phyloP scores from a whole-genome alignment of 352 stramenopile genomes.

The Globisporangium iwayamae region DNA sequence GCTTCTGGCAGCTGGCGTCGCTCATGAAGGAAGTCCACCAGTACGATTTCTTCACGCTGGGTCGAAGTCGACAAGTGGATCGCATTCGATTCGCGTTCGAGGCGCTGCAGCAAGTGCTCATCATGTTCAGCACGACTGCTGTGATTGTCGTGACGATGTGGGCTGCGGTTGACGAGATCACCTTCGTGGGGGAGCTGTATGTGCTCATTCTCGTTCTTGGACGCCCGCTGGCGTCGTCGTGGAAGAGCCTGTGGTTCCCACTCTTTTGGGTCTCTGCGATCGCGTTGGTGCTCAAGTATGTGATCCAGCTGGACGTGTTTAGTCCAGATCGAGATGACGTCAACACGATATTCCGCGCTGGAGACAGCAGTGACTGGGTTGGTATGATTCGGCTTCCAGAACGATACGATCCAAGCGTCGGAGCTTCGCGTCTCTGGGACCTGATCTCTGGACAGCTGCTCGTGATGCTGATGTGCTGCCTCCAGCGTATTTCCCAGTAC shows the following conservation, averaged over 20 bases:
- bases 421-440: constrained; percentile 44
- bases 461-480: constrained; percentile 68
- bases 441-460: constrained; percentile 51
- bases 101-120: constrained; percentile 56
- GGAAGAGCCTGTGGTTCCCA: constrained; percentile 74
- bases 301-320: constrained; percentile 65
- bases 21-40: constrained; percentile 61
- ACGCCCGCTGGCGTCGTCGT: constrained; percentile 47
- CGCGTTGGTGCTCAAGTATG: constrained; percentile 53
- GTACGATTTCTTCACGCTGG: constrained; percentile 64
- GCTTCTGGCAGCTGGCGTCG: constrained; percentile 80
- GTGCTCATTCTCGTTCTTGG: constrained; percentile 58
- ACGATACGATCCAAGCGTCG: constrained; percentile 26
- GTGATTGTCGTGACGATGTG: constrained; percentile 72
- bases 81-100: constrained; percentile 51
- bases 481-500: constrained; percentile 72
- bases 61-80: constrained; percentile 49
- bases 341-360: constrained; percentile 36
- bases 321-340: constrained; percentile 26
- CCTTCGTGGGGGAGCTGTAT: constrained; percentile 64
- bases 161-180: constrained; percentile 53
- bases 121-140: constrained; percentile 64
- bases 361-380: constrained; percentile 57
- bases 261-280: constrained; percentile 75
- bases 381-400: constrained; percentile 50